Base-by-base conservation (phyloP, 805 yeast genomes). In the Candida wancherniae region DNA sequence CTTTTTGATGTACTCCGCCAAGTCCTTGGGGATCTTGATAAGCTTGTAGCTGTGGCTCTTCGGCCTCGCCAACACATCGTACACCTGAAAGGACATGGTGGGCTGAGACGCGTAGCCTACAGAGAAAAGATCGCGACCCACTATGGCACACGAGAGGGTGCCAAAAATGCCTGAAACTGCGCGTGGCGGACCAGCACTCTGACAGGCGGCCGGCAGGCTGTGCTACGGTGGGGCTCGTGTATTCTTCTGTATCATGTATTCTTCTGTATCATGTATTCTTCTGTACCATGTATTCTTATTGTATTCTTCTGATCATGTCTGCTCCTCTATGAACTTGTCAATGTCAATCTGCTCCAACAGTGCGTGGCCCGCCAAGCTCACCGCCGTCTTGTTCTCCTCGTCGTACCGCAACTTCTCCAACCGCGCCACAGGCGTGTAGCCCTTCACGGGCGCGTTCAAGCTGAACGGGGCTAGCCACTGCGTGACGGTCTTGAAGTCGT, bases 401-500 rank as follows among this genome's bases (percentile, higher is more conserved):
- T 67, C 67, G 45, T 73, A 65, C 47, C 75, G 75, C 34, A 82
- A 50, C 57, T 75, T 77, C 48, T 76, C 77, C 53, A 84, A 68
- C 53, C 76, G 80, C 36, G 77, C 76, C 47, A 80, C 66, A 12
- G 92, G 83, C 27, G 82, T 78, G 73, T 79, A 80, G 15, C 92
- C 92, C 37, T 71, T 68, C 26, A 80, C 77, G 21, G 85, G 90
- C 20, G 78, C 69, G 40, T 71, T 78, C 48, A 84, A 66, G 47
- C 70, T 64, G 63, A 84, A 82, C 22, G 94, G 92, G 37, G 71
- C 67, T 47, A 84, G 53, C 69, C 85, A 83, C 45, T 67, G 64
- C 37, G 71, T 64, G 36, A 77, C 75, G 17, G 58, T 58, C 46
- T 77, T 75, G 64, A 84, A 84, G 39, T 70, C 61, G 15, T 75